Evolutionary conservation across 208 protist species (phyloP).

Genomic region (Strigomonas culicis): DNA sequence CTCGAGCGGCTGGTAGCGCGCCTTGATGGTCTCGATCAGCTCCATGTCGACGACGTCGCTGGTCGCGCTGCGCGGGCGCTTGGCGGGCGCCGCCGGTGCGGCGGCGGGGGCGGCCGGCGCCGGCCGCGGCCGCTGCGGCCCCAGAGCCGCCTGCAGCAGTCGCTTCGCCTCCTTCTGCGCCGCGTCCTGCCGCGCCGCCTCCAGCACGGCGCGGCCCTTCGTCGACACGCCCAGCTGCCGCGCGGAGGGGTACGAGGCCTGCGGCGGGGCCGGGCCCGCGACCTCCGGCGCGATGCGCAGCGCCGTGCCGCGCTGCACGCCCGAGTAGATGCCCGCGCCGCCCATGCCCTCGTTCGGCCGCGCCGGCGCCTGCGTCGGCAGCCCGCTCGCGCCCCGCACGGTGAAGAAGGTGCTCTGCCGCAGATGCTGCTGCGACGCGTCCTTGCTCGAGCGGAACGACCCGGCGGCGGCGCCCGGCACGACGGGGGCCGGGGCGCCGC

Average conservation of each 20-base stretch:
- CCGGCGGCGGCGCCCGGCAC: too few species aligned
- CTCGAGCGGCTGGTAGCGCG: neutral
- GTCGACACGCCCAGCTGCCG: neutral
- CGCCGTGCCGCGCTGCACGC: neutral
- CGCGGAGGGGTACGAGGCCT: neutral
- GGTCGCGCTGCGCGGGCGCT: neutral
- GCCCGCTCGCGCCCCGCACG: neutral
- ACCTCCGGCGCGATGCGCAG: constrained; percentile 1
- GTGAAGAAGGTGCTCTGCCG: constrained; percentile 7
- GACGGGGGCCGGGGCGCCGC: neutral
- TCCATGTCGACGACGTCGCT: too few species aligned
- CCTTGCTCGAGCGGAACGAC: neutral
- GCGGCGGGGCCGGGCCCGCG: neutral
- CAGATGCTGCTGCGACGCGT: neutral
- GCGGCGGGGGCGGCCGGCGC: neutral
- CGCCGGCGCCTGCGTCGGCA: neutral
- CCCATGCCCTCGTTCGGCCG: neutral
- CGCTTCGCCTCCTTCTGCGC: constrained; percentile 3
- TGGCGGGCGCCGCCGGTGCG: neutral
- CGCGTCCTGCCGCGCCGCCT: neutral
- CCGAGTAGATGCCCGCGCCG: constrained; percentile 1
- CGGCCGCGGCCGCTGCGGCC: neutral
- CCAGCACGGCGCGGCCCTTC: neutral
- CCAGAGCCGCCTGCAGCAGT: neutral
- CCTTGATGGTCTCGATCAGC: neutral